phyloP scores from a whole-genome alignment of 2,329 filamentous ascomycete species.

The Dothistroma septosporum region DNA sequence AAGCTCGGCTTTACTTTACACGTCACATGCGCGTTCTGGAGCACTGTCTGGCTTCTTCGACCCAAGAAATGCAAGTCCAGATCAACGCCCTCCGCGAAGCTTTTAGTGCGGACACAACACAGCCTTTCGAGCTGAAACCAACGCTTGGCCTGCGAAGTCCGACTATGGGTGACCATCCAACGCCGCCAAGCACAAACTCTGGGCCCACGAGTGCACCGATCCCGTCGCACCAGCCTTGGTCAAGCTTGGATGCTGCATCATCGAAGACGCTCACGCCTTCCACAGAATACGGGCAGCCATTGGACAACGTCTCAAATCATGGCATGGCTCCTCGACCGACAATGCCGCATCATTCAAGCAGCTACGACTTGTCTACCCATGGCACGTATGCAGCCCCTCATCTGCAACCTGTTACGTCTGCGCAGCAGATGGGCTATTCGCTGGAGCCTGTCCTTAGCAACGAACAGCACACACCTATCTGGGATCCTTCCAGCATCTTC shows the following conservation, averaged over 20 bases:
- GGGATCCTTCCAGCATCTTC: constrained; percentile 36
- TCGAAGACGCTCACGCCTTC: constrained; percentile 25
- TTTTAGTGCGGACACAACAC: constrained; percentile 79
- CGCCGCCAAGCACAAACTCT: constrained; percentile 18
- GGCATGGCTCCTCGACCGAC: constrained; percentile 16
- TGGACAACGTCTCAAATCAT: constrained; percentile 19
- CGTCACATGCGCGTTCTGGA: constrained; percentile 93
- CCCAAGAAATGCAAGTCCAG: constrained; percentile 84
- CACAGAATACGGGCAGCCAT: constrained; percentile 22
- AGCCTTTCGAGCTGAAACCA: constrained; percentile 83
- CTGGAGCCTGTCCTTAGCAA: constrained; percentile 29
- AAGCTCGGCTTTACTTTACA: constrained; percentile 84
- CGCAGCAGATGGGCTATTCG: constrained; percentile 23
- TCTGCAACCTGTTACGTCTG: constrained; percentile 23
- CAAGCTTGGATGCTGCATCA: constrained; percentile 18
- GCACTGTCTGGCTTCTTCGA: constrained; percentile 71
- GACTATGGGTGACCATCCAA: constrained; percentile 44
- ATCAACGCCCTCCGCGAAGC: constrained; percentile 85
- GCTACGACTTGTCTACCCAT: constrained; percentile 20
- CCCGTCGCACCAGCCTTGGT: constrained; percentile 19
- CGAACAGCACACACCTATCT: constrained; percentile 29
- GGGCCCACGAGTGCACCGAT: constrained; percentile 12
- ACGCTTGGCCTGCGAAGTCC: constrained; percentile 68
- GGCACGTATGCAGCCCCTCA: constrained; percentile 21
- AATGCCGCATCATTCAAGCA: constrained; percentile 19